phyloP scores from a whole-genome alignment of 140 eudicot genomes.

The Cichorium intybus region DNA sequence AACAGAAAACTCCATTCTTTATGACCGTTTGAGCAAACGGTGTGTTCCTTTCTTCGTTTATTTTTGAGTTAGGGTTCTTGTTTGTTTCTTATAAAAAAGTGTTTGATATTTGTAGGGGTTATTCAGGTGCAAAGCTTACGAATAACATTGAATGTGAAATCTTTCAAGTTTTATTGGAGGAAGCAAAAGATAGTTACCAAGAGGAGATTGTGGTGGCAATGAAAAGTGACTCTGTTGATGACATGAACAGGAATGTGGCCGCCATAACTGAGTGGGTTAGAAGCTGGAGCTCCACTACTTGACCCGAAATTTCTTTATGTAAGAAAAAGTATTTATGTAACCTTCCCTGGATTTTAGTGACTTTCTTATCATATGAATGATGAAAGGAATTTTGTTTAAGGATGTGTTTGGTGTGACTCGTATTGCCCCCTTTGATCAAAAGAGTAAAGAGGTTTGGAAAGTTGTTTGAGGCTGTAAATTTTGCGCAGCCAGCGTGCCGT shows the following conservation, averaged over 20 bases:
- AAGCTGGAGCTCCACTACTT: constrained; percentile 49
- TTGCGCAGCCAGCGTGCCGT: too few relatives aligned
- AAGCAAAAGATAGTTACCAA: constrained; percentile 80
- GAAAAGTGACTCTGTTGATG: constrained; percentile 69
- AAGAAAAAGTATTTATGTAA: background rate
- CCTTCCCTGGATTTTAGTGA: background rate
- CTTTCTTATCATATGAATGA: background rate
- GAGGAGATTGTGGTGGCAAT: constrained; percentile 73
- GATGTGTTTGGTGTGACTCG: background rate
- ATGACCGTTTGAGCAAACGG: constrained; percentile 81
- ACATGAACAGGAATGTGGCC: constrained; percentile 64
- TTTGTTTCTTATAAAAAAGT: background rate
- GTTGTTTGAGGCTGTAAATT: too few relatives aligned
- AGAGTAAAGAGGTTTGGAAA: background rate
- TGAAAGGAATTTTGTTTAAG: background rate
- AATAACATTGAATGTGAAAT: constrained; percentile 92
- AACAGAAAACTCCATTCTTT: constrained; percentile 71
- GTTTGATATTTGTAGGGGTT: constrained; percentile 58
- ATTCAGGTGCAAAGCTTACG: constrained; percentile 73
- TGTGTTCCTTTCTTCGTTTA: constrained; percentile 8
- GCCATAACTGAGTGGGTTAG: constrained; percentile 62
- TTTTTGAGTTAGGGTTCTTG: background rate
- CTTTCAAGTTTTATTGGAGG: constrained; percentile 82
- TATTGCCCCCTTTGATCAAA: background rate
- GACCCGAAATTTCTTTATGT: constrained; percentile 3